phyloP scores from a whole-genome alignment of 371 early-diverging fungal species.

The Mortierella sp. region DNA sequence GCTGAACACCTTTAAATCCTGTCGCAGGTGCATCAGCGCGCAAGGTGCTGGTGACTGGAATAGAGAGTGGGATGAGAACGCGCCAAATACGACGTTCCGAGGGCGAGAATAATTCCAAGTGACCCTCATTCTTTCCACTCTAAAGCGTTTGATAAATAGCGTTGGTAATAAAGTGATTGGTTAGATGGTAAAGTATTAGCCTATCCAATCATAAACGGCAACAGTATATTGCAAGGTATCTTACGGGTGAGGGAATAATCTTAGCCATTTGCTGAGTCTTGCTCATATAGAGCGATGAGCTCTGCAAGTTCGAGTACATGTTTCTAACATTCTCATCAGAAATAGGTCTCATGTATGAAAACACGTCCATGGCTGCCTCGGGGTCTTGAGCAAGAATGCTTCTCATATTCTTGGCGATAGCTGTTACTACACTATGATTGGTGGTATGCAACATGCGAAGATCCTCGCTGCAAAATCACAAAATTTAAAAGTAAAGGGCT shows the following conservation, averaged over 20 bases:
- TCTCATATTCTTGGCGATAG: slow-evolving; percentile 48
- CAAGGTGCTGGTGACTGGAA: slow-evolving; percentile 58
- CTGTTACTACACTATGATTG: slow-evolving; percentile 49
- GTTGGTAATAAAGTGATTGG: background rate
- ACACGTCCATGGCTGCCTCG: slow-evolving; percentile 55
- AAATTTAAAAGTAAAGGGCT: background rate
- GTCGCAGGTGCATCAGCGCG: slow-evolving; percentile 58
- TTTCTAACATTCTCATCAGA: slow-evolving; percentile 54
- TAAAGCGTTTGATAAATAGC: slow-evolving; percentile 23
- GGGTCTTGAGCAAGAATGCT: slow-evolving; percentile 34
- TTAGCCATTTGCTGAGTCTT: slow-evolving; percentile 70
- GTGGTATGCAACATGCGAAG: slow-evolving; percentile 55
- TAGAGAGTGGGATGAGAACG: slow-evolving; percentile 71
- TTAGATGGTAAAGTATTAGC: background rate
- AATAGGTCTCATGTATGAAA: slow-evolving; percentile 58
- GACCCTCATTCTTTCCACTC: slow-evolving; percentile 74
- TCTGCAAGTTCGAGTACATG: slow-evolving; percentile 63
- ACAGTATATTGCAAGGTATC: background rate
- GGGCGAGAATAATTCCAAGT: slow-evolving; percentile 73
- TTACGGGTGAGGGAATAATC: slow-evolving; percentile 62
- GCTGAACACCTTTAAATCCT: slow-evolving; percentile 63
- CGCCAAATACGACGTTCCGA: slow-evolving; percentile 68
- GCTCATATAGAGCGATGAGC: slow-evolving; percentile 61
- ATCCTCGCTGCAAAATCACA: slow-evolving; percentile 13
- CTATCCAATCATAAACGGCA: background rate